Base-by-base conservation (phyloP, 805 yeast species). In the Ogataea saltuana region DNA sequence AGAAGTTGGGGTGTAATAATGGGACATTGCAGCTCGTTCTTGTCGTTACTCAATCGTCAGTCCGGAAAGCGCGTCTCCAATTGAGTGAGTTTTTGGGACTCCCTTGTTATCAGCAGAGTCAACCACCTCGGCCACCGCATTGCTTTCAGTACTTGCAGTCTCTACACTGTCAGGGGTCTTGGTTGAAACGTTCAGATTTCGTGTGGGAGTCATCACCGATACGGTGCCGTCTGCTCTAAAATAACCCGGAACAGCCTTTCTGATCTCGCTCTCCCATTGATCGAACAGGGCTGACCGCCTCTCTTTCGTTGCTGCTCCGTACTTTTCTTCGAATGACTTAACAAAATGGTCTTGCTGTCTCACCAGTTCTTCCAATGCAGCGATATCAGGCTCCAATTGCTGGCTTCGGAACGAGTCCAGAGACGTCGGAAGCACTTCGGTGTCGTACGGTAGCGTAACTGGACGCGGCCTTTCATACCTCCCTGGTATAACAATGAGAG, bases 221-320 rank as follows among this genome's bases (percentile, higher is more conserved):
- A 49, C 40, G 6, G 40, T 41, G 4, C 60, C 59, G 31, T 52
- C 59, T 3, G 48, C 44, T 9, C 48, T 44, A 31, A 59, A 53
- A 35, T 61, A 61, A 1, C 65, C 65, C 7, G 65, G 65, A 1
- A 57, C 59, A 37, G 51, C 44, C 20, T 32, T 36, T 16, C 54
- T 39, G 2, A 54, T 39, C 10, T 49, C 49, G 11, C 34, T 49
- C 40, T 58, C 60, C 64, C 64, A 60, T 1, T 46, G 40, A 3
- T 39, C 27, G 27, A 48, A 60, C 33, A 19, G 28, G 10, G 33
- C 26, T 8, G 38, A 19, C 16, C 36, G 30, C 12, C 29, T 23
- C 7, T n/a, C 21, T 20, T 41, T 37, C 9, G 23, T 34, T 12
- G 29, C 6, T 13, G 32, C 25, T 11, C 50, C 45, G 29, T 42